Base-by-base conservation (phyloP, 2,329 filamentous ascomycete genomes). In the Blumeriella jaapii region DNA sequence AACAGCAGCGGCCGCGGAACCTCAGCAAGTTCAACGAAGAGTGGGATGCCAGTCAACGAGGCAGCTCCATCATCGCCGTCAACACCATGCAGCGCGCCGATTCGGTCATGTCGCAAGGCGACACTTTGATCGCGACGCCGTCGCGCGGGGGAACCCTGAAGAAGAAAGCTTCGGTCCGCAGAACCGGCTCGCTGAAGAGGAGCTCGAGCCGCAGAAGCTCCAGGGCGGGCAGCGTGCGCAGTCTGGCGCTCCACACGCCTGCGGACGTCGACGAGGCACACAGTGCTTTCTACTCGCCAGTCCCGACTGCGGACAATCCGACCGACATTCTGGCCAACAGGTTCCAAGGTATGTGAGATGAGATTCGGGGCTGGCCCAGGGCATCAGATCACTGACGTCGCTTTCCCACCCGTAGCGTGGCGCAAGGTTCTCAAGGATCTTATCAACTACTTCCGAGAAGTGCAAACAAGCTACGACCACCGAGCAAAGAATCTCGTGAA, bases 341-440 rank as follows among this genome's bases (percentile, higher is more conserved):
- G 36, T 98, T 98, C 56, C 83, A 95, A 66, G 73, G 86, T 86
- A 68, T 41, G 73, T 46, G 9, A n/a, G n/a, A n/a, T n/a, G n/a
- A n/a, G n/a, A n/a, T n/a, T n/a, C n/a, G n/a, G n/a, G n/a, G n/a
- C n/a, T n/a, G n/a, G n/a, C n/a, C n/a, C n/a, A n/a, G n/a, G n/a
- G n/a, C n/a, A n/a, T n/a, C n/a, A n/a, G n/a, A n/a, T n/a, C n/a
- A n/a, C n/a, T n/a, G n/a, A n/a, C n/a, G n/a, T n/a, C n/a, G n/a
- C n/a, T n/a, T n/a, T n/a, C n/a, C n/a, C 29, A 14, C 34, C 33
- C 36, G 36, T 49, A 93, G 86, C 82, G 33, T 98, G 91, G 91
- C 76, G 91, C 51, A 94, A 93, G 63, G 71, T 95, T 10, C 71
- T 98, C 34, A 96, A 96, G 58, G 87, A 95, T 48, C 68, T 96